phyloP scores from a whole-genome alignment of 768 basidiomycete species.

The Boletus vermiculosoides region DNA sequence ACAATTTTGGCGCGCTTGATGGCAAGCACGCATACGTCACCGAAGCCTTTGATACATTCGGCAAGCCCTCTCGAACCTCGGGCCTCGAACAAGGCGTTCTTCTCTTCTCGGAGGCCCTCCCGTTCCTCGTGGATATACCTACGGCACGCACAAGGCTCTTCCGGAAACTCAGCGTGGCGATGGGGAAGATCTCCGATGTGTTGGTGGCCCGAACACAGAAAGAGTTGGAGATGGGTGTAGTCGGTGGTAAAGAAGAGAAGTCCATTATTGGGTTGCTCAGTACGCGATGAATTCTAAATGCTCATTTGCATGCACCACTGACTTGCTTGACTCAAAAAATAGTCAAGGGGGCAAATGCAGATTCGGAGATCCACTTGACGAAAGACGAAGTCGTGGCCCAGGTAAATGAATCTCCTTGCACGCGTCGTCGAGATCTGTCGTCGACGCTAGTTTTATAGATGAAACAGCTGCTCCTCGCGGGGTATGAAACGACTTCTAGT shows the following conservation, averaged over 20 bases:
- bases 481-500: conserved; percentile 25
- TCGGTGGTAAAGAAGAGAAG: conserved; percentile 21
- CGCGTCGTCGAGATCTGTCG: too few relatives aligned
- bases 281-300: conserved; percentile 11
- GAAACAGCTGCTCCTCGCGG: conserved; percentile 18
- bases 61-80: conserved; percentile 15
- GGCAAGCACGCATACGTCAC: conserved; percentile 45
- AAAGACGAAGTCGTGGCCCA: conserved; percentile 28
- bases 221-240: conserved; percentile 27
- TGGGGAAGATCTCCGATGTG: conserved; percentile 39
- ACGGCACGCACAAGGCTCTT: conserved; percentile 31
- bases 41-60: conserved; percentile 40
- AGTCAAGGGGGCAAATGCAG: conserved; percentile 38
- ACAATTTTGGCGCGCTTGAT: conserved; percentile 53
- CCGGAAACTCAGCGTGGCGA: conserved; percentile 32
- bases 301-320: conserved; percentile 5
- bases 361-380: conserved; percentile 25
- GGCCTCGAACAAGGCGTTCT: conserved; percentile 30
- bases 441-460: conserved; percentile 4
- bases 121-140: conserved; percentile 36
- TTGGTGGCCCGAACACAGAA: conserved; percentile 37
- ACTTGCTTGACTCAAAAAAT: neutral
- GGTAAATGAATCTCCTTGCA: conserved; percentile 2
- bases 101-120: conserved; percentile 38
- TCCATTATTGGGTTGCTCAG: conserved; percentile 29